A percentile compares a stretch with the other conserved stretches of the same genome.
These are phyloP conservation scores for Leccinellum luteum DNA, from an alignment of 768 basidiomycete species.

Conservation along the genomic window DNA sequence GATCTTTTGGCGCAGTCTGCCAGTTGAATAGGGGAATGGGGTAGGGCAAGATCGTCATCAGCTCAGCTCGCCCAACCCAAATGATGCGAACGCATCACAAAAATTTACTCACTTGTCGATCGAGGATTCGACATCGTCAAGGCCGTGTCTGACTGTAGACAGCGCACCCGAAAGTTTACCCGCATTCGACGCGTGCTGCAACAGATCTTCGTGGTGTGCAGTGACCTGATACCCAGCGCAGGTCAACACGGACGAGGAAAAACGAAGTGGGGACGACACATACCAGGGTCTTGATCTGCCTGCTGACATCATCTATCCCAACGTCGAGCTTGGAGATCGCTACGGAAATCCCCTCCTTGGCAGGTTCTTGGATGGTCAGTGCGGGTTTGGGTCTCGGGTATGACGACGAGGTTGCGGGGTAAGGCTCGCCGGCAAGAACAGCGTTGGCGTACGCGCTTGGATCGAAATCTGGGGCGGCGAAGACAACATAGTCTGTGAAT, in stretches of 20 bases:
- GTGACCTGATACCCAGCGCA: slow-evolving; percentile 53
- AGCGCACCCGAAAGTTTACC: slow-evolving; percentile 70
- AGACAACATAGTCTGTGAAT: slow-evolving; percentile 68
- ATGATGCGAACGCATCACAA: background rate
- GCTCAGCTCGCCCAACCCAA: background rate
- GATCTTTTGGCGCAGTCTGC: slow-evolving; percentile 84
- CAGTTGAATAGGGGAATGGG: background rate
- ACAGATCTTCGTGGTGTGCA: slow-evolving; percentile 74
- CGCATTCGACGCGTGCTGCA: slow-evolving; percentile 79
- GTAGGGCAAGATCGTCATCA: background rate
- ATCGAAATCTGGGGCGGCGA: slow-evolving; percentile 74
- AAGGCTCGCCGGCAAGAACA: slow-evolving; percentile 78
- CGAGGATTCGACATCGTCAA: slow-evolving; percentile 71
- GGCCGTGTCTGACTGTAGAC: slow-evolving; percentile 60
- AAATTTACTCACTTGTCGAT: slow-evolving; percentile 63
- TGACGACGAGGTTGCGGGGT: slow-evolving; percentile 45
- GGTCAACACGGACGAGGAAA: no score
- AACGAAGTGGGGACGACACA: slow-evolving; percentile 22
- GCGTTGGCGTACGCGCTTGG: slow-evolving; percentile 90
- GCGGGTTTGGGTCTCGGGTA: slow-evolving; percentile 19
- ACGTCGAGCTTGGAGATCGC: slow-evolving; percentile 85
- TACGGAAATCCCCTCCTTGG: slow-evolving; percentile 84
- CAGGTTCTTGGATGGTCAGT: slow-evolving; percentile 45
- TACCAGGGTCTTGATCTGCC: slow-evolving; percentile 84
- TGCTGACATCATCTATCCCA: slow-evolving; percentile 88